Evolutionary conservation across 2,329 filamentous ascomycete species (phyloP).

Genomic region (Chaetomium globosum): DNA sequence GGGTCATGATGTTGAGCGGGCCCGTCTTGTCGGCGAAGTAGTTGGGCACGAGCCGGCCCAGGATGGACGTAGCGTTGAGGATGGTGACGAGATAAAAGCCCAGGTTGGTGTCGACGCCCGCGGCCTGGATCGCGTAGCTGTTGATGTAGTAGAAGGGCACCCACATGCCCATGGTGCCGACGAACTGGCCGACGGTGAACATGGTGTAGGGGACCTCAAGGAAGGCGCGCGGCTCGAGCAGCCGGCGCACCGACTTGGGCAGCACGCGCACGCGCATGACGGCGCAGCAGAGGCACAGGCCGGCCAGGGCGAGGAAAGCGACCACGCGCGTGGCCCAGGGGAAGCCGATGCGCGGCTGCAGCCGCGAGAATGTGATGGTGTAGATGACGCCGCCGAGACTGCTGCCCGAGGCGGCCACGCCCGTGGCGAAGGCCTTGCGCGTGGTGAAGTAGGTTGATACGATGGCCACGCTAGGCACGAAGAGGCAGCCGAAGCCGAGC

Average conservation of each 20-base stretch:
- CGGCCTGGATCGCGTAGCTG: background rate
- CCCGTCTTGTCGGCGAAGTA: background rate
- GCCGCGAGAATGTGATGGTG: constrained; percentile 6
- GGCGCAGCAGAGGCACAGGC: constrained; percentile 4
- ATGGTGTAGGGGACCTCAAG: background rate
- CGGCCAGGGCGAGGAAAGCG: background rate
- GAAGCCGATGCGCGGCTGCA: constrained; percentile 2
- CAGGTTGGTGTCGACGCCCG: background rate
- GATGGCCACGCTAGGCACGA: constrained; percentile 1
- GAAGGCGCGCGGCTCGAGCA: constrained; percentile 8
- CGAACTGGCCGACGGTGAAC: background rate
- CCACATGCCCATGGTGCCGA: constrained; percentile 5
- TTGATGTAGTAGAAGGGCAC: constrained; percentile 10
- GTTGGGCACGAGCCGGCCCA: background rate
- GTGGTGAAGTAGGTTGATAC: background rate
- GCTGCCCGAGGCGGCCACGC: background rate
- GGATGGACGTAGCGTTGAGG: background rate
- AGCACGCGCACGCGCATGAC: constrained; percentile 8
- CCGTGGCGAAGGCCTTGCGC: background rate
- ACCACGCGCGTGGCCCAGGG: constrained; percentile 6
- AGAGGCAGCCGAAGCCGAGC: constrained; percentile 6
- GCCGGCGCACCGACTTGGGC: background rate
- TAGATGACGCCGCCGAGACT: constrained; percentile 5
- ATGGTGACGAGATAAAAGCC: background rate
- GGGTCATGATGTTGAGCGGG: background rate